Percentiles rank a stretch among this genome's conserved stretches.
Evolutionary conservation across 495 filamentous ascomycete species (phyloP).

Genomic region (Neurospora sp.): DNA sequence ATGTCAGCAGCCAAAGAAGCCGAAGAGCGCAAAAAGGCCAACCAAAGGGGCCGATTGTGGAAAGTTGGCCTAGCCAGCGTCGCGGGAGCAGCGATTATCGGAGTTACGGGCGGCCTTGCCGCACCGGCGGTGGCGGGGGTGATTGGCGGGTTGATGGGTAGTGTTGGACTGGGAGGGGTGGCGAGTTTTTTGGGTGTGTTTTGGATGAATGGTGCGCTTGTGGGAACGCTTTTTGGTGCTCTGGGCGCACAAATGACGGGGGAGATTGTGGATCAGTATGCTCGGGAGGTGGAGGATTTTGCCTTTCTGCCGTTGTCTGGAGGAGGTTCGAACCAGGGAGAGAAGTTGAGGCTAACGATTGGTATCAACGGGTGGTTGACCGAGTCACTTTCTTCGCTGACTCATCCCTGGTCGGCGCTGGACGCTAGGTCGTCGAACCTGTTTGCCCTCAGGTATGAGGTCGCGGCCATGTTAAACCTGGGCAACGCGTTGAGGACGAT

Average conservation of each 20-base stretch:
- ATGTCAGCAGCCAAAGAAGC: constrained; percentile 63
- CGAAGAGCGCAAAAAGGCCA: constrained; percentile 54
- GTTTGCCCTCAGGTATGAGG: constrained; percentile 76
- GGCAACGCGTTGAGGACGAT: constrained; percentile 59
- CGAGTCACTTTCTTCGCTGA: constrained; percentile 44
- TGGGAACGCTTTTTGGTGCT: constrained; percentile 79
- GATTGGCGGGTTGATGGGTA: constrained; percentile 79
- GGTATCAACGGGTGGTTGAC: constrained; percentile 68
- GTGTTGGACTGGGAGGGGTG: constrained; percentile 71
- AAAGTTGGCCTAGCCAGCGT: constrained; percentile 85
- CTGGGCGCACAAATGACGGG: constrained; percentile 84
- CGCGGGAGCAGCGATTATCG: constrained; percentile 77
- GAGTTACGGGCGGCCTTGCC: constrained; percentile 78
- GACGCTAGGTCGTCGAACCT: constrained; percentile 52
- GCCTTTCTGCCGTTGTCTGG: constrained; percentile 64
- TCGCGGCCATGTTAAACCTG: constrained; percentile 60
- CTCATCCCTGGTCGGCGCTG: constrained; percentile 68
- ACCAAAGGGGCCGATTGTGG: constrained; percentile 55
- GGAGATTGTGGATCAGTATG: constrained; percentile 74
- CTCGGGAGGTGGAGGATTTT: constrained; percentile 79
- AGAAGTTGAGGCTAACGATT: constrained; percentile 60
- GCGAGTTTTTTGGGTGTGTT: constrained; percentile 76
- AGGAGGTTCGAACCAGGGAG: constrained; percentile 21
- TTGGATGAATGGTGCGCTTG: constrained; percentile 69
- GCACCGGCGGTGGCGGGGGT: constrained; percentile 81